Percentiles rank a stretch among this genome's conserved stretches.
Evolutionary conservation across 106 monocot genomes (phyloP).

Genomic region (Dioscorea zingiberensis): DNA sequence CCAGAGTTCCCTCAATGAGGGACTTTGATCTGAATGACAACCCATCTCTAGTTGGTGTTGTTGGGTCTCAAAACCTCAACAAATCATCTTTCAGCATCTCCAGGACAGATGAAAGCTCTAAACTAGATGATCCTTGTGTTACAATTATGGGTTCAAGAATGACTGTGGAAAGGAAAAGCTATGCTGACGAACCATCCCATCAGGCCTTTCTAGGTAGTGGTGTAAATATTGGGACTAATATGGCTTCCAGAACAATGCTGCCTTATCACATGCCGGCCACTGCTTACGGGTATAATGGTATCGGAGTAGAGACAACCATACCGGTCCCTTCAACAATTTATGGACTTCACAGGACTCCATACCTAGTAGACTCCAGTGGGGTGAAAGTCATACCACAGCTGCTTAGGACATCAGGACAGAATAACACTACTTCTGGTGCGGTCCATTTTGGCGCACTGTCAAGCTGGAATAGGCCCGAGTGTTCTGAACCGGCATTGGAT

Average conservation of each 20-base stretch:
- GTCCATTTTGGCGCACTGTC: conserved; percentile 30
- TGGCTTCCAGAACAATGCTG: conserved; percentile 13
- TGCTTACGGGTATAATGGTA: conserved; percentile 29
- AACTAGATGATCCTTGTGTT: conserved; percentile 26
- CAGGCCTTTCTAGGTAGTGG: conserved; percentile 15
- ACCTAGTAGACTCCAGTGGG: conserved; percentile 37
- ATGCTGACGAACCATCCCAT: conserved; percentile 9
- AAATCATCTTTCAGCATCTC: conserved; percentile 4
- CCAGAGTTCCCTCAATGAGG: conserved; percentile 23
- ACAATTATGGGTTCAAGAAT: conserved; percentile 61
- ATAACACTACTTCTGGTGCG: conserved; percentile 9
- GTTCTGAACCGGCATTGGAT: conserved; percentile 34
- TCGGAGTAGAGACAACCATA: conserved; percentile 20
- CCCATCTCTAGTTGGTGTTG: conserved; percentile 26
- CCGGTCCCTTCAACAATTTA: conserved; percentile 37
- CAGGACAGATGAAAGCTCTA: conserved; percentile 9
- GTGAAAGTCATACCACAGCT: conserved; percentile 39
- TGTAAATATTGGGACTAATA: conserved; percentile 5
- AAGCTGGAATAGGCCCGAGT: conserved; percentile 16
- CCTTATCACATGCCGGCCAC: conserved; percentile 24
- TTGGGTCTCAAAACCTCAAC: conserved; percentile 11
- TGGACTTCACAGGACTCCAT: conserved; percentile 37
- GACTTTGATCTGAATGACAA: conserved; percentile 80
- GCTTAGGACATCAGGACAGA: conserved; percentile 17
- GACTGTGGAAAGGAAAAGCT: conserved; percentile 36